Percentiles rank a stretch among this genome's conserved stretches.
phyloP scores from a whole-genome alignment of 192 early-diverging fungal species.

The Coemansia sp. region DNA sequence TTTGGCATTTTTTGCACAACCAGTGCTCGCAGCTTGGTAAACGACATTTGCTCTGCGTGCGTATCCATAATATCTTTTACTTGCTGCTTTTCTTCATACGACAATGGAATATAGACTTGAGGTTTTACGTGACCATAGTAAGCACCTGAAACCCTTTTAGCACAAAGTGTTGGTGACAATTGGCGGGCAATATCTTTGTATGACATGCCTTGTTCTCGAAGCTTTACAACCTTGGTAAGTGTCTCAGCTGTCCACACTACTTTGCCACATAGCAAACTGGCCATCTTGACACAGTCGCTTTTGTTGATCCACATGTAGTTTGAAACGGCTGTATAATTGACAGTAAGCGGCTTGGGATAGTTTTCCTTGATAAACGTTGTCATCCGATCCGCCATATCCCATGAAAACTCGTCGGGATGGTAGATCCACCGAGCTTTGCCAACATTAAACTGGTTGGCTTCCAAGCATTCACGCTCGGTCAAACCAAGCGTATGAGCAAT shows the following conservation, averaged over 20 bases:
- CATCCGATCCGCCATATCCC: constrained; percentile 10
- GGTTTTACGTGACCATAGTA: too few species aligned
- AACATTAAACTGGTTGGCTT: not conserved
- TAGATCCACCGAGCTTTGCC: not conserved
- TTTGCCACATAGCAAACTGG: constrained; percentile 2
- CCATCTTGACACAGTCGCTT: constrained; percentile 12
- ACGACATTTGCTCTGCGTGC: too few species aligned
- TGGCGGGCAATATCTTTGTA: constrained; percentile 12
- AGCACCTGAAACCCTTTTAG: too few species aligned
- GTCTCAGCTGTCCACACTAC: constrained; percentile 14
- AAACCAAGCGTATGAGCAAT: constrained; percentile 2
- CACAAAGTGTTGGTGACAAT: constrained; percentile 2
- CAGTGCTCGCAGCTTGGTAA: too few species aligned
- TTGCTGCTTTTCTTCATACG: too few species aligned
- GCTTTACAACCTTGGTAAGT: not conserved
- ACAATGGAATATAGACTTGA: too few species aligned
- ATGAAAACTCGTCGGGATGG: not conserved
- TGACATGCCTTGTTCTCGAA: constrained; percentile 7
- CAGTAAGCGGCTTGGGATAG: constrained; percentile 8
- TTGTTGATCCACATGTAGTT: constrained; percentile 24
- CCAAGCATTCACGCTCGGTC: constrained; percentile 8
- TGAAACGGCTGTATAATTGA: constrained; percentile 15
- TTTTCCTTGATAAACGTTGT: constrained; percentile 9
- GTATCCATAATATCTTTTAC: too few species aligned
- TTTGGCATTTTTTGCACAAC: too few species aligned